Evolutionary conservation across 2,329 filamentous ascomycete species (phyloP), one percentile per base, ranked within the genome.

Genomic region (Exophiala xenobiotica): DNA sequence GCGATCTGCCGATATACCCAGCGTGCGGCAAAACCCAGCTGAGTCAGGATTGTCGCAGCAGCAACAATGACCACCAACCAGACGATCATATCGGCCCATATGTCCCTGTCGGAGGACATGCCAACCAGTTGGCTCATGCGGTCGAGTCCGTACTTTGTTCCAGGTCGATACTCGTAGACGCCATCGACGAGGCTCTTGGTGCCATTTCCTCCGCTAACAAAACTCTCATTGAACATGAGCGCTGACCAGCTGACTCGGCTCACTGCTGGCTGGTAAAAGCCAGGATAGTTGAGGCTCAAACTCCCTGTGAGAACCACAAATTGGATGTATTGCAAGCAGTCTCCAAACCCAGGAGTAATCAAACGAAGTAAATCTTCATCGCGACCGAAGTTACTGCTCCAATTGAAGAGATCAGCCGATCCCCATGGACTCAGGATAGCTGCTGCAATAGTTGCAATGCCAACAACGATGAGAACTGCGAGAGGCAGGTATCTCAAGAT

Each of bases 301-400:
- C 86, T 85, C n/a, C 92, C 92, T 0, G 90, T 93, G 52, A 99
- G 74, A 18, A 88, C 85, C 48, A 93, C 78, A 63, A 96, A 99
- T 66, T 99, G 93, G 14, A 99, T 88, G 68, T 99, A 97, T 70
- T 97, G 91, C 49, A 99, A 77, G 65, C 93, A 99, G 67, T 99
- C 93, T 5, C 90, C 90, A 67, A 99, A 97, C 1, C 93, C 93
- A 4, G 93, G 93, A 0, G 93, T 99, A 26, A 99, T 90, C 41
- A 99, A 77, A 49, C 93, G 85, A 47, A 99, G 77, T 59, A 96
- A 76, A 71, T 99, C 93, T 55, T 89, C 88, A 63, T 99, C 93
- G 61, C 92, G 84, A 27, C 93, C 93, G 67, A 95, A 97, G 67
- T 99, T 99, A 65, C 90, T 95, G n/a, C 90, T 90, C 90, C 92